phyloP scores from a whole-genome alignment of 495 filamentous ascomycete species.

The Neurospora sp. region DNA sequence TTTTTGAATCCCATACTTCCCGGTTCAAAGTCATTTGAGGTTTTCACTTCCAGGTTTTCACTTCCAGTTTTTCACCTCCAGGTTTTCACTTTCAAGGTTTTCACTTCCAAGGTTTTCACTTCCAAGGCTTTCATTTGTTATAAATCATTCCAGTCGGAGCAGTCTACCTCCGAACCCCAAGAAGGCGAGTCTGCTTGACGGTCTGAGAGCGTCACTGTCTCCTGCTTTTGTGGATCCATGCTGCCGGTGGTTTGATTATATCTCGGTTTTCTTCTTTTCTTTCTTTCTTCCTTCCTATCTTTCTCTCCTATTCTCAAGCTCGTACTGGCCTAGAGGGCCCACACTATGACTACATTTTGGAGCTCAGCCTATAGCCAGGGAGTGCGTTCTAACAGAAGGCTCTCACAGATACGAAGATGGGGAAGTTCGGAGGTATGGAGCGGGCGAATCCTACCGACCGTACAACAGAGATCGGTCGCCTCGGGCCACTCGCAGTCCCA shows the following conservation, averaged over 20 bases:
- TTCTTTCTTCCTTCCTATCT: background rate
- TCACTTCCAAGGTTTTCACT: background rate
- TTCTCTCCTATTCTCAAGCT: background rate
- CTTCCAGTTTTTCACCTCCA: background rate
- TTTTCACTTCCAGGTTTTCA: background rate
- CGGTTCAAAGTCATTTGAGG: background rate
- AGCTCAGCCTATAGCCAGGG: background rate
- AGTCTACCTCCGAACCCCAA: background rate
- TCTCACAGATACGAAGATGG: constrained; percentile 40
- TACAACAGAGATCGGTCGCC: constrained; percentile 38
- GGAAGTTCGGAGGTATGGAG: constrained; percentile 44
- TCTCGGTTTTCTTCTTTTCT: background rate
- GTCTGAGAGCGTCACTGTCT: background rate
- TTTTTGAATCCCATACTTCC: background rate
- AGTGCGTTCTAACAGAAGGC: background rate
- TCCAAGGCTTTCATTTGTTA: background rate
- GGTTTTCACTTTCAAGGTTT: background rate
- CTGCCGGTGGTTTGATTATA: background rate
- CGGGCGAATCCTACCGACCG: constrained; percentile 47
- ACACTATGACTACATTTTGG: background rate
- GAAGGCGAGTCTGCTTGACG: background rate
- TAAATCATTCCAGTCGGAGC: background rate
- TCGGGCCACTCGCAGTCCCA: constrained; percentile 30
- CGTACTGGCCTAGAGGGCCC: background rate
- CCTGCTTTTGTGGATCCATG: background rate